Percentiles rank a stretch among this genome's conserved stretches.
Conservation (phyloP, 805 yeast species). For the Cyberlindnera nakhonratchasimensis region DNA sequence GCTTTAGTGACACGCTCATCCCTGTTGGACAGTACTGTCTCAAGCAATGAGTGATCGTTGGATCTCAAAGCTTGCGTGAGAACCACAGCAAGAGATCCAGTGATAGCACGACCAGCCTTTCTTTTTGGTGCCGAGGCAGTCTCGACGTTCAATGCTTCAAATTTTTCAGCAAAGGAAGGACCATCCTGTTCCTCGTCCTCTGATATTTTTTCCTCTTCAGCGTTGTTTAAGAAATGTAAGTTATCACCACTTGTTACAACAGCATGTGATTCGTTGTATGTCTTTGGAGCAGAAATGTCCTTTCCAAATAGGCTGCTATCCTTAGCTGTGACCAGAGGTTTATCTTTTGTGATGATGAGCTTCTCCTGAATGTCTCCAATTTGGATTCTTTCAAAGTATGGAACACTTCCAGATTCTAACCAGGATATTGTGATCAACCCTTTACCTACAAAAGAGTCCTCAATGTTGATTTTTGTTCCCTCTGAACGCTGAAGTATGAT, state of each 20-base stretch:
- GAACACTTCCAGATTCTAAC: slow-evolving; percentile 58
- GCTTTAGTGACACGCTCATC: slow-evolving; percentile 51
- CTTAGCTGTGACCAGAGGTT: slow-evolving; percentile 39
- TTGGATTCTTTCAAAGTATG: slow-evolving; percentile 52
- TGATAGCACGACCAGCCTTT: slow-evolving; percentile 48
- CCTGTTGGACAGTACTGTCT: slow-evolving; percentile 63
- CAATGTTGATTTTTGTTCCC: slow-evolving; percentile 26
- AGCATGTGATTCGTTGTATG: slow-evolving; percentile 59
- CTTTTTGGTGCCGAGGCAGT: slow-evolving; percentile 25
- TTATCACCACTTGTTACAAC: slow-evolving; percentile 63
- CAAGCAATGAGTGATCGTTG: slow-evolving; percentile 81
- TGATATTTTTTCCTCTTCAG: slow-evolving; percentile 38
- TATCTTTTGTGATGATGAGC: slow-evolving; percentile 32
- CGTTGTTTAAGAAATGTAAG: slow-evolving; percentile 49
- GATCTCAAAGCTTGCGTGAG: slow-evolving; percentile 84
- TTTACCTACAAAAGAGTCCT: slow-evolving; percentile 29
- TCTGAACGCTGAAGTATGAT: slow-evolving; percentile 48
- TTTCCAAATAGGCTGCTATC: slow-evolving; percentile 39
- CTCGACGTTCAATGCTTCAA: slow-evolving; percentile 34
- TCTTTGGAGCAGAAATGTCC: slow-evolving; percentile 50
- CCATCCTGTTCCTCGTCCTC: slow-evolving; percentile 38
- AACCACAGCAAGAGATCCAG: slow-evolving; percentile 81
- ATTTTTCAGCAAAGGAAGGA: slow-evolving; percentile 53
- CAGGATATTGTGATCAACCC: slow-evolving; percentile 47
- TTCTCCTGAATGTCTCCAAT: slow-evolving; percentile 39